Evolutionary conservation across 163 green algal genomes (phyloP).

Genomic region (Scenedesmus sp.): DNA sequence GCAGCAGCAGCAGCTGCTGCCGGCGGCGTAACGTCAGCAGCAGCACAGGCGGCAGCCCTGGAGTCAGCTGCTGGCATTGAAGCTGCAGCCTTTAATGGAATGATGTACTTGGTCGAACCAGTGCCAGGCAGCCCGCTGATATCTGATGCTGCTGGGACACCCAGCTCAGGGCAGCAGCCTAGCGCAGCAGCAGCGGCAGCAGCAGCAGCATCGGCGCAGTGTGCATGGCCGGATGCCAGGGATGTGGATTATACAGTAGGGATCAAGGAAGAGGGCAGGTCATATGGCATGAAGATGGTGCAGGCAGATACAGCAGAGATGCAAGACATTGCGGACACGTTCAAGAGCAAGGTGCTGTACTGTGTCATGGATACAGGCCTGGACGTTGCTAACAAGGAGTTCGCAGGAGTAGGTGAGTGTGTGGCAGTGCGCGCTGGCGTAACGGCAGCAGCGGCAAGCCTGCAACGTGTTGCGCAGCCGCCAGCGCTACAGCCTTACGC

Average conservation of each 20-base stretch:
- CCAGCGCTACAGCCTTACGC: too few relatives aligned
- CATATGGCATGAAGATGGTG: conserved; percentile 27
- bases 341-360: conserved; percentile 27
- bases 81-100: background rate
- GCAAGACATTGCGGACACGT: background rate
- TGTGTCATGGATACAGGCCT: conserved; percentile 43
- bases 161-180: background rate
- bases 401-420: background rate
- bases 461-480: too few relatives aligned
- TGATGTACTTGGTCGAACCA: background rate
- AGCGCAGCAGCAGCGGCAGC: background rate
- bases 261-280: background rate
- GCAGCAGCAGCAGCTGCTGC: background rate
- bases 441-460: too few relatives aligned
- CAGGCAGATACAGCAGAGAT: background rate
- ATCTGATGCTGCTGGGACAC: background rate
- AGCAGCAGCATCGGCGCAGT: background rate
- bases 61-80: background rate
- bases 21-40: background rate
- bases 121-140: background rate
- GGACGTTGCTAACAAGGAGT: conserved; percentile 19
- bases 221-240: background rate
- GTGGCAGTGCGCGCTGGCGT: too few relatives aligned
- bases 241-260: background rate
- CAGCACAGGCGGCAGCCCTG: background rate